Evolutionary conservation across 257 asterid genomes (phyloP), one percentile per base, ranked within the genome.

Genomic region (Solanum virginianum): DNA sequence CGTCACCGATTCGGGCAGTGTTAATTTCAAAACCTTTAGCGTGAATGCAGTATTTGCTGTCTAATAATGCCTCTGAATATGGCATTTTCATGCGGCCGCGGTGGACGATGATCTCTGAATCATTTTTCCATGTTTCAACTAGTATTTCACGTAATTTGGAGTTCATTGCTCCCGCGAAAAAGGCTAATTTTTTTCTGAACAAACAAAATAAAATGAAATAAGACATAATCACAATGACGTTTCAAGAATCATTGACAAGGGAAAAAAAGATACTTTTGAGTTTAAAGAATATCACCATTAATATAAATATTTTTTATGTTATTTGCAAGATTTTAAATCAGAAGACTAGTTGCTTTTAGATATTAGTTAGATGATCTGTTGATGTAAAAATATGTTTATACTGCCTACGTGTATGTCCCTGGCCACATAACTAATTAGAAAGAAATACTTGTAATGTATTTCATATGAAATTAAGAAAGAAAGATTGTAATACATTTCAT

Each of bases 21-120:
- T 97, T 97, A 2, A 97, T 93, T 84, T 97, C 99, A 45, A 91
- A 97, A 6, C 99, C 99, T 88, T 94, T 97, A 3, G 97, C 99
- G 7, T 94, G 98, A 59, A 97, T 88, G 93, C 99, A 97, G 89
- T 89, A 97, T 83, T 93, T 94, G 93, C 99, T 97, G 8, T 91
- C 89, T 9, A 92, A 18, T 8, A 93, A 97, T 16, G 97, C 91
- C 81, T 95, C 97, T 0, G 99, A 93, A 65, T 97, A 95, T 0
- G 99, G 93, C 4, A 96, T 95, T 86, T 94, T 90, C 41, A 96
- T 91, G 8, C 97, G 91, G 3, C 89, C 56, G 0, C 84, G 85
- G 65, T 97, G 98, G 79, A 97, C 94, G 1, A 91, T 89, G 7
- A 95, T 89, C n/a, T 94, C 89, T 0, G 90, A 15, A 79, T 96